Evolutionary conservation across 495 filamentous ascomycete genomes (phyloP).

Genomic region (Neurospora sp.): DNA sequence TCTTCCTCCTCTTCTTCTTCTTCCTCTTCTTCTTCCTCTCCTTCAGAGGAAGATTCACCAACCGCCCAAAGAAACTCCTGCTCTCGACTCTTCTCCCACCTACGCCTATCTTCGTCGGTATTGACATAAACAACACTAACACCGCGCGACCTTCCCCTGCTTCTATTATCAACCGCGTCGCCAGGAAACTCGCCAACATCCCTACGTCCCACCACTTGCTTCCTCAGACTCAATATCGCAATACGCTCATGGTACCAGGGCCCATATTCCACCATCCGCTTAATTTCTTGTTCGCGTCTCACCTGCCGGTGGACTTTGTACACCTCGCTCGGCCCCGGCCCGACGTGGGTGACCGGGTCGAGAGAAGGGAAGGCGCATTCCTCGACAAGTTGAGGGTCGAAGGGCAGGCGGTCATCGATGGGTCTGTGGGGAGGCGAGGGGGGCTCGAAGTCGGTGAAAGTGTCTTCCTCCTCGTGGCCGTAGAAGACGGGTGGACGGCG

Average conservation of each 20-base stretch:
- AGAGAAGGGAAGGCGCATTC: slow-evolving; percentile 16
- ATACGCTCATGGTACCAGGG: not conserved
- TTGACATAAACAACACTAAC: not conserved
- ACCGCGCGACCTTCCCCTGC: not conserved
- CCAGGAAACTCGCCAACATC: not conserved
- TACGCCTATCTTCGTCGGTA: not conserved
- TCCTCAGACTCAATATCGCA: not conserved
- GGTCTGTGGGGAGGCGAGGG: not conserved
- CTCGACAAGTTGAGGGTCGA: slow-evolving; percentile 4
- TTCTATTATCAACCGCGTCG: not conserved
- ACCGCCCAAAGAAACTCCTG: not conserved
- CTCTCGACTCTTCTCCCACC: not conserved
- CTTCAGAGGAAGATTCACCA: not conserved
- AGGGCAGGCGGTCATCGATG: slow-evolving; percentile 1
- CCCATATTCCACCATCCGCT: not conserved
- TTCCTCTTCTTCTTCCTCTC: not conserved
- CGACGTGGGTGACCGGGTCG: slow-evolving; percentile 5
- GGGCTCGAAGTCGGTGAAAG: not conserved
- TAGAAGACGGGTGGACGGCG: not conserved
- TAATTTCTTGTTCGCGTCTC: not conserved
- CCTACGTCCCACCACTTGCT: not conserved
- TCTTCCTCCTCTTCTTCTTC: not conserved
- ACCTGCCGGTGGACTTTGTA: not conserved
- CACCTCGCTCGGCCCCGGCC: slow-evolving; percentile 9
- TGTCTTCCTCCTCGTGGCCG: slow-evolving; percentile 7